phyloP scores from a whole-genome alignment of 768 basidiomycete species.

The Chiua virens region DNA sequence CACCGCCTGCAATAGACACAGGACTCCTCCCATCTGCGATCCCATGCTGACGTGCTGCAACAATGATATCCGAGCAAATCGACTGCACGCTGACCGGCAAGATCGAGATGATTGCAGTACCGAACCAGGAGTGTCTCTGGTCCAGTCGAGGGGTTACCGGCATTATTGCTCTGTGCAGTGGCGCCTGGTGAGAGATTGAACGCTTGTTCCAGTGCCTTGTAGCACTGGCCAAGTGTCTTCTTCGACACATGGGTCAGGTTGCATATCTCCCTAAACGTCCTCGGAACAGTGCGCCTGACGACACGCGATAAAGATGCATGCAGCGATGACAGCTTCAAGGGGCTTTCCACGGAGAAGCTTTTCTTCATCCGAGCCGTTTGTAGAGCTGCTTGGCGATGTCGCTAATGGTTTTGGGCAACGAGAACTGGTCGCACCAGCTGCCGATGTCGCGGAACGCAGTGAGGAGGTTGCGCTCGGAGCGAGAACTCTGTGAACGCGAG shows the following conservation, averaged over 20 bases:
- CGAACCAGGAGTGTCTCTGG: constrained; percentile 89
- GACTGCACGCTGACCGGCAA: constrained; percentile 80
- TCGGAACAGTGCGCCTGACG: constrained; percentile 92
- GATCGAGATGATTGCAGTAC: constrained; percentile 90
- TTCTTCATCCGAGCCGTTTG: constrained; percentile 95
- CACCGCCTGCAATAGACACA: constrained; percentile 97
- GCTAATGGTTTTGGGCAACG: constrained; percentile 88
- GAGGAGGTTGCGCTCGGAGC: constrained; percentile 82
- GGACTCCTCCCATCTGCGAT: constrained; percentile 94
- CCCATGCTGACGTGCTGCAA: constrained; percentile 76
- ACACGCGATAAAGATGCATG: constrained; percentile 97
- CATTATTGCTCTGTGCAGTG: constrained; percentile 47
- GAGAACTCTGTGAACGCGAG: constrained; percentile 72
- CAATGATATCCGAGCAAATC: constrained; percentile 80
- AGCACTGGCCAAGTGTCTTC: constrained; percentile 92
- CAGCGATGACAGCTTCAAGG: constrained; percentile 90
- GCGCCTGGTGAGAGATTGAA: constrained; percentile 88
- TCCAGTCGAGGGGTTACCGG: constrained; percentile 51
- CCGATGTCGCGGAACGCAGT: constrained; percentile 90
- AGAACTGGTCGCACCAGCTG: constrained; percentile 94
- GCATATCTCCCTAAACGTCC: constrained; percentile 96
- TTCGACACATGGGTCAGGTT: constrained; percentile 92
- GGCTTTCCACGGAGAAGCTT: constrained; percentile 90
- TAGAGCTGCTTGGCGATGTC: constrained; percentile 97
- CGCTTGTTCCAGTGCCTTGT: constrained; percentile 83